phyloP scores from a whole-genome alignment of 2,329 filamentous ascomycete genomes.

The Colletotrichum phormii region DNA sequence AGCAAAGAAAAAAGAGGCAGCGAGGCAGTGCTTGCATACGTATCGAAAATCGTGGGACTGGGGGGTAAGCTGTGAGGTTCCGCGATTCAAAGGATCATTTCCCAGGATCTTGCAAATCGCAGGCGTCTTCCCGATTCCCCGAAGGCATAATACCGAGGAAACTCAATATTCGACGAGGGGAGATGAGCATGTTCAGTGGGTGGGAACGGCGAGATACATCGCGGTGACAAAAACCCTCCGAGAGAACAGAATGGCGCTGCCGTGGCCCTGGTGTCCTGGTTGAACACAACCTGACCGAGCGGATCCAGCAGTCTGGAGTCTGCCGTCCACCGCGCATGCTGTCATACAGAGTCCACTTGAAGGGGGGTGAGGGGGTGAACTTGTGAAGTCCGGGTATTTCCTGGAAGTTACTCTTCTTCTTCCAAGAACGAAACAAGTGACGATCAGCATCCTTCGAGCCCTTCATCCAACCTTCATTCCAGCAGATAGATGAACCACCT shows the following conservation, averaged over 20 bases:
- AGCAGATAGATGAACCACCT: conserved; percentile 25
- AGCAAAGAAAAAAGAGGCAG: background rate
- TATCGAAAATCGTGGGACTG: conserved; percentile 27
- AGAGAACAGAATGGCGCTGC: background rate
- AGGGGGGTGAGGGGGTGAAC: background rate
- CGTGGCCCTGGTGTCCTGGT: conserved; percentile 1
- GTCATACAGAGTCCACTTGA: conserved; percentile 25
- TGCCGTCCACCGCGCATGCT: conserved; percentile 22
- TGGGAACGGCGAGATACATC: conserved; percentile 5
- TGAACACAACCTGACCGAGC: background rate
- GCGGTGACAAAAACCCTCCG: conserved; percentile 23
- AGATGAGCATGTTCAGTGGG: conserved; percentile 15
- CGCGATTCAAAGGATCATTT: conserved; percentile 37
- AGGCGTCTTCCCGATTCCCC: conserved; percentile 31
- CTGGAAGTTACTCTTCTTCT: conserved; percentile 3
- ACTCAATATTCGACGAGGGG: background rate
- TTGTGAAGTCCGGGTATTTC: conserved; percentile 10
- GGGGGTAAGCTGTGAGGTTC: conserved; percentile 3
- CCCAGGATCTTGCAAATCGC: conserved; percentile 37
- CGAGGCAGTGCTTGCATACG: conserved; percentile 35
- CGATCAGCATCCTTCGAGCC: conserved; percentile 26
- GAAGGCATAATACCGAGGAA: conserved; percentile 23
- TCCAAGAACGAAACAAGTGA: conserved; percentile 23
- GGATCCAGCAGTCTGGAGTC: conserved; percentile 21
- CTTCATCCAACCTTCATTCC: conserved; percentile 29